Evolutionary conservation across 2,329 filamentous ascomycete species (phyloP).

Genomic region (Fusarium graminum): DNA sequence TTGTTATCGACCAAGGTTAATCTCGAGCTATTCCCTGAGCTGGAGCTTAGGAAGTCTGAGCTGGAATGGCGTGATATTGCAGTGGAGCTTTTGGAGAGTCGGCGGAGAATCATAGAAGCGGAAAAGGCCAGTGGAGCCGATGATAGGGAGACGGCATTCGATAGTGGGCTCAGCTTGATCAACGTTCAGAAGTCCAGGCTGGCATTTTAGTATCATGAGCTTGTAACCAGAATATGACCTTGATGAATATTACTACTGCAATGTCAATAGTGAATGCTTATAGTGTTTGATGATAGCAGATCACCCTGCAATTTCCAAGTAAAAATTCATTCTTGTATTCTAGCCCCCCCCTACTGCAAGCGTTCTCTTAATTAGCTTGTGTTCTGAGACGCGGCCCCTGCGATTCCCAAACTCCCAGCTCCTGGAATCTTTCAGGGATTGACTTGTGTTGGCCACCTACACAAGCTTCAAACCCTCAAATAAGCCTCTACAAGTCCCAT

Average conservation of each 20-base stretch:
- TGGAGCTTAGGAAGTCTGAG: not conserved
- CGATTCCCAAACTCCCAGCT: too few species aligned
- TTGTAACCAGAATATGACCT: not conserved
- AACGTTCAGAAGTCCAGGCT: not conserved
- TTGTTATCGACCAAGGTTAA: not conserved
- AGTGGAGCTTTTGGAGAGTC: slow-evolving; percentile 2
- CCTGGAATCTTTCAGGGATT: too few species aligned
- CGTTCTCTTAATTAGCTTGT: too few species aligned
- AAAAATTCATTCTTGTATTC: too few species aligned
- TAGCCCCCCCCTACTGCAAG: too few species aligned
- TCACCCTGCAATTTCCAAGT: too few species aligned
- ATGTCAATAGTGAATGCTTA: too few species aligned
- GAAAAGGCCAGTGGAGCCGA: slow-evolving; percentile 6
- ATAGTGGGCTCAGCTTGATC: not conserved
- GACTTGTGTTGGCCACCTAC: too few species aligned
- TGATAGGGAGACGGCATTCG: slow-evolving; percentile 3
- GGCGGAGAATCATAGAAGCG: not conserved
- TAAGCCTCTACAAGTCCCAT: slow-evolving; percentile 9
- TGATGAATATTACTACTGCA: not conserved
- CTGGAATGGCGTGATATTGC: slow-evolving; percentile 13
- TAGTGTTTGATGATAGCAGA: too few species aligned
- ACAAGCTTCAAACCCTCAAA: not conserved
- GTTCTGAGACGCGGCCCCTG: too few species aligned
- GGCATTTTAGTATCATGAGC: not conserved
- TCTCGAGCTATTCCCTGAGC: not conserved